A percentile compares a stretch with the other conserved stretches of the same genome.
These are phyloP conservation scores for Boechera divaricarpa DNA, from an alignment of 345 rosid genomes.

Conservation along the genomic window DNA sequence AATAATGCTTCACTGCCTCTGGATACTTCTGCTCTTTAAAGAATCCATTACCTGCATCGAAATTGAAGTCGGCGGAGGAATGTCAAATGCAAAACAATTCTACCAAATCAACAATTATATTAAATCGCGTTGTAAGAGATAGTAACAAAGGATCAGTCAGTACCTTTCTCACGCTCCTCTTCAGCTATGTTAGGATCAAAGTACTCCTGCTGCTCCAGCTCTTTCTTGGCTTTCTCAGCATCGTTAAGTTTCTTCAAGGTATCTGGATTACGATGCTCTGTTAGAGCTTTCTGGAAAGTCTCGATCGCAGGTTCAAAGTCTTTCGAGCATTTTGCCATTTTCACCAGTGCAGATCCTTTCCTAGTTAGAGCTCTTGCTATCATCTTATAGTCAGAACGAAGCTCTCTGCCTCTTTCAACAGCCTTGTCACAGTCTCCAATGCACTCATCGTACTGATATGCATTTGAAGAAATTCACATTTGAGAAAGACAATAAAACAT, in stretches of 20 bases:
- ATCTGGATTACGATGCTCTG: conserved; percentile 97
- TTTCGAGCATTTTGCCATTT: conserved; percentile 73
- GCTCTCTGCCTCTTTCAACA: conserved; percentile 97
- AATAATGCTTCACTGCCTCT: conserved; percentile 87
- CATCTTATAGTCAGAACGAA: conserved; percentile 95
- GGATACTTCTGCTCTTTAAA: conserved; percentile 94
- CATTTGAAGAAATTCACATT: background rate
- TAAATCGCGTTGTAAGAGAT: background rate
- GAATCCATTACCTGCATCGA: conserved; percentile 69
- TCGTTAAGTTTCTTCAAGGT: conserved; percentile 92
- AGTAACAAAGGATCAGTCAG: background rate
- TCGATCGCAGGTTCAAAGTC: conserved; percentile 87
- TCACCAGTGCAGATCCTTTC: conserved; percentile 85
- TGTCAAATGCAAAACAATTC: background rate
- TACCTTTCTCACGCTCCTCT: conserved; percentile 98
- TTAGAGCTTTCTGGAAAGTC: conserved; percentile 96
- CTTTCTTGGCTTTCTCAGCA: conserved; percentile 92
- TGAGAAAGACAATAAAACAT: background rate
- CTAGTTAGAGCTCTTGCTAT: conserved; percentile 92
- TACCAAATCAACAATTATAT: no score
- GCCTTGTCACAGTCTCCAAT: conserved; percentile 94
- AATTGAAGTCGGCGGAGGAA: background rate
- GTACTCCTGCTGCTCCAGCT: conserved; percentile 85
- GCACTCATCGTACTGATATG: conserved; percentile 72
- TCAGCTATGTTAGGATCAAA: conserved; percentile 92